Percentiles rank a stretch among this genome's conserved stretches.
Conservation (phyloP, 2,329 filamentous ascomycete species). For the Berkeleyomyces rouxiae region DNA sequence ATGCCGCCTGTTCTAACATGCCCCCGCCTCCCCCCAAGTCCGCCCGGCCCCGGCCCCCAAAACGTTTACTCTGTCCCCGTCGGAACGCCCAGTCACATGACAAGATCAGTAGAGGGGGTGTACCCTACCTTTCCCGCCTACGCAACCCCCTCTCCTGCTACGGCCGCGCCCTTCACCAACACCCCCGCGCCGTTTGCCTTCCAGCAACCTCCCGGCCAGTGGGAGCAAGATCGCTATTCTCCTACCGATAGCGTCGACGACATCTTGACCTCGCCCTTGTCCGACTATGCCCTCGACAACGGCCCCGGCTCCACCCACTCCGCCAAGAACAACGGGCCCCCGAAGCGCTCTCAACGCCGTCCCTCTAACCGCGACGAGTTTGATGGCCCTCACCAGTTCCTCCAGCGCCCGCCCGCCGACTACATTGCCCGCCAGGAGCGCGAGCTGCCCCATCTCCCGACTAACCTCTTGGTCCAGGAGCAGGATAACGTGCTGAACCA, state of each 20-base stretch:
- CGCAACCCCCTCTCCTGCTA: conserved; percentile 26
- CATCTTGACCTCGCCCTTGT: conserved; percentile 38
- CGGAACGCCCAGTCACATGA: conserved; percentile 16
- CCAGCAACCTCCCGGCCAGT: conserved; percentile 18
- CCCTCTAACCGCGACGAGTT: conserved; percentile 78
- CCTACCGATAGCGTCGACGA: conserved; percentile 43
- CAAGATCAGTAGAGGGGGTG: conserved; percentile 16
- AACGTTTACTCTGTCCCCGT: conserved; percentile 12
- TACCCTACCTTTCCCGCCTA: conserved; percentile 26
- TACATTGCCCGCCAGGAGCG: conserved; percentile 62
- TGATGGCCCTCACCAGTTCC: conserved; percentile 69
- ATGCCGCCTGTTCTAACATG: not conserved
- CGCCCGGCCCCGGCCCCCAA: conserved; percentile 1
- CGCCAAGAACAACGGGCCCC: conserved; percentile 14
- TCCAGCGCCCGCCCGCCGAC: conserved; percentile 54
- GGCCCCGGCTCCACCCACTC: conserved; percentile 25
- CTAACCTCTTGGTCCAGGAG: conserved; percentile 66
- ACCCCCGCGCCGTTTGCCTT: conserved; percentile 11
- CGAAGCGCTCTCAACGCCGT: conserved; percentile 44
- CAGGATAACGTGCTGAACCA: conserved; percentile 65
- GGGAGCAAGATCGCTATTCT: conserved; percentile 36
- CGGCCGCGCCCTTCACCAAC: conserved; percentile 12
- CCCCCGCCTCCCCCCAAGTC: conserved; percentile 3
- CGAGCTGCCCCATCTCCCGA: conserved; percentile 66
- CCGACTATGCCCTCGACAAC: conserved; percentile 43